Conservation (phyloP, 2,329 filamentous ascomycete genomes). For the Fusarium chuoi region DNA sequence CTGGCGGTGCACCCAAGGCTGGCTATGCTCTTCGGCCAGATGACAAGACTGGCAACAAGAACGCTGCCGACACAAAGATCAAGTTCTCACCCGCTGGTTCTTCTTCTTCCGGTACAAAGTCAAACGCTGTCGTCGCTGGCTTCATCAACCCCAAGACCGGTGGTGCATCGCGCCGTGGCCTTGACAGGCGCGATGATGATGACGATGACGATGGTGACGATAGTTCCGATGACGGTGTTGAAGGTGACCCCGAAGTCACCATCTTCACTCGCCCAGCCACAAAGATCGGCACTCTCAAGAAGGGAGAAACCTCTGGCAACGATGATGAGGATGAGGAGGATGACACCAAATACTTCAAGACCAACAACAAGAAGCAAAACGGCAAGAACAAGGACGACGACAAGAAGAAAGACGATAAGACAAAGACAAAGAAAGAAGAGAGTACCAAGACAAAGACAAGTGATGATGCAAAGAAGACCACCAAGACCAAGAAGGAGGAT, state of each 20-base stretch:
- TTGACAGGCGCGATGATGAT: not conserved
- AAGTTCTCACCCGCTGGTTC: not conserved
- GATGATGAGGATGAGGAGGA: not conserved
- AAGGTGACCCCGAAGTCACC: not conserved
- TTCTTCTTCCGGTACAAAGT: not conserved
- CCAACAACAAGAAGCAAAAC: constrained; percentile 5
- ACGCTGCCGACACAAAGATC: not conserved
- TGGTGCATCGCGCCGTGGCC: not conserved
- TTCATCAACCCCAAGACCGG: constrained; percentile 2
- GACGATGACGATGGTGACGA: not conserved
- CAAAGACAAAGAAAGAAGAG: not conserved
- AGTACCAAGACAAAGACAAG: not conserved
- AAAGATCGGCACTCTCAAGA: not conserved
- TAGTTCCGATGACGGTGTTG: not conserved
- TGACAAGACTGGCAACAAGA: not conserved
- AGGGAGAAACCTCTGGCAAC: not conserved
- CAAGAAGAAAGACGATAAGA: not conserved
- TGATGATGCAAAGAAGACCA: not conserved
- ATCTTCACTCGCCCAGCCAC: not conserved
- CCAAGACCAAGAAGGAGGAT: not conserved
- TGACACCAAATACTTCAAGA: constrained; percentile 1
- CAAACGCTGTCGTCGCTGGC: not conserved
- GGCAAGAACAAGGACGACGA: not conserved
- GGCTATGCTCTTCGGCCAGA: constrained; percentile 1
- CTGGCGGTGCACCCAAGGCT: not conserved